These are phyloP conservation scores for Dictyostelium citrinum DNA, from an alignment of 78 protist genomes.

Conservation along the genomic window DNA sequence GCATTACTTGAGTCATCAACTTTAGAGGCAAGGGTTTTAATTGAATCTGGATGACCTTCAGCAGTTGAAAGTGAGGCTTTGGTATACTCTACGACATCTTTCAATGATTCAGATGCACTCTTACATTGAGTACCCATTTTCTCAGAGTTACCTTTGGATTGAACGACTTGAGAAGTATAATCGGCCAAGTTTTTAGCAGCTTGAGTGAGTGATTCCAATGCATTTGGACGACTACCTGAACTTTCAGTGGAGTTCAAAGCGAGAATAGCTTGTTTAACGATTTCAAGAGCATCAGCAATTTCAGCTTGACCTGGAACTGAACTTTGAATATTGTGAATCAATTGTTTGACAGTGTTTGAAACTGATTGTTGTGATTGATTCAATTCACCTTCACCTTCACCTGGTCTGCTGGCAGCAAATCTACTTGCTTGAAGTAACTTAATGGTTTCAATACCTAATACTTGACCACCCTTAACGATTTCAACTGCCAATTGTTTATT, in stretches of 20 bases:
- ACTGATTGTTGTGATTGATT: conserved; percentile 23
- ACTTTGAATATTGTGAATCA: conserved; percentile 39
- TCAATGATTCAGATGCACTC: conserved; percentile 48
- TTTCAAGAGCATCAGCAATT: conserved; percentile 61
- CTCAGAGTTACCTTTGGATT: conserved; percentile 68
- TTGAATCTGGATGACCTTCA: conserved; percentile 53
- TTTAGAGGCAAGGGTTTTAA: conserved; percentile 35
- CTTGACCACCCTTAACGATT: conserved; percentile 26
- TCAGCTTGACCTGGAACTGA: conserved; percentile 80
- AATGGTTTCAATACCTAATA: conserved; percentile 21
- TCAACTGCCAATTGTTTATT: conserved; percentile 37
- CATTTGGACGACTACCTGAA: conserved; percentile 8
- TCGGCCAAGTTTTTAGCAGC: conserved; percentile 67
- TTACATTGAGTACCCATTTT: conserved; percentile 57
- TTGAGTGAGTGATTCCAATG: conserved; percentile 2
- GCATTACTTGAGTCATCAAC: conserved; percentile 15
- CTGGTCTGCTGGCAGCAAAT: conserved; percentile 50
- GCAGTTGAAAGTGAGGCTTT: conserved; percentile 23
- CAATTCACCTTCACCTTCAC: conserved; percentile 72
- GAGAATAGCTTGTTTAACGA: conserved; percentile 36
- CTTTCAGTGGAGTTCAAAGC: conserved; percentile 3
- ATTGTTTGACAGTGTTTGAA: conserved; percentile 7
- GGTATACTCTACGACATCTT: conserved; percentile 48
- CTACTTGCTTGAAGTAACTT: conserved; percentile 52
- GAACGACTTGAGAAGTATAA: conserved; percentile 45